Percentiles rank a stretch among this genome's conserved stretches.
These are phyloP conservation scores for Suillus weaverae DNA, from an alignment of 768 basidiomycete genomes.

Conservation along the genomic window DNA sequence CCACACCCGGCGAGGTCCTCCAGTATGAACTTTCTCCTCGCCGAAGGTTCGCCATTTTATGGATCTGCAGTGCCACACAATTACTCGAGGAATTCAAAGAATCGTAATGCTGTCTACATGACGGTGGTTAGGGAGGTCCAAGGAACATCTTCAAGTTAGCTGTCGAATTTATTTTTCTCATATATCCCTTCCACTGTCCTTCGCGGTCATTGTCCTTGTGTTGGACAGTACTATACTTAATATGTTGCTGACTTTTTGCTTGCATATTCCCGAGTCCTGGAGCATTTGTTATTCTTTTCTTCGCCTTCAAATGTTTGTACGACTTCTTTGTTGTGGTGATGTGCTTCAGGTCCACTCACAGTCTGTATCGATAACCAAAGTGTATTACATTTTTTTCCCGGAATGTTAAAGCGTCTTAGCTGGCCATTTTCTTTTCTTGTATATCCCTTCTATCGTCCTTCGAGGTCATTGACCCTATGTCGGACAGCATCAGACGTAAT, in stretches of 20 bases:
- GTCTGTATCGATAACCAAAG: not conserved
- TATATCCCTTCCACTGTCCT: not conserved
- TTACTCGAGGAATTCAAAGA: not conserved
- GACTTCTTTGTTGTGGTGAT: not conserved
- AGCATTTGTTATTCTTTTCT: not conserved
- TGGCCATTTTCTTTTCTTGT: not conserved
- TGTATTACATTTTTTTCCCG: not conserved
- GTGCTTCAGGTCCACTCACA: not conserved
- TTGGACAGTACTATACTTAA: not conserved
- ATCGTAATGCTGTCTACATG: conserved; percentile 40
- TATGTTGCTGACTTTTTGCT: not conserved
- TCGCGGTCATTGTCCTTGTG: not conserved
- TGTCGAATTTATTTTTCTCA: not conserved
- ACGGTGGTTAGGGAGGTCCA: conserved; percentile 43
- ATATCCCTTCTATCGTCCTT: not conserved
- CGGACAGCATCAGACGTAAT: not conserved
- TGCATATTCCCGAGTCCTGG: not conserved
- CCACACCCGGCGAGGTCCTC: conserved; percentile 8
- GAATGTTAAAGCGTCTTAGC: not conserved
- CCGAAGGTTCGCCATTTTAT: conserved; percentile 3
- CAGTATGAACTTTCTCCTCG: conserved; percentile 6
- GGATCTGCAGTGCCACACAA: conserved; percentile 4
- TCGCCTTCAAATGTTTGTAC: not conserved
- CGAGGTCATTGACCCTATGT: not conserved
- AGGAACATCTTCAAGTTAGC: not conserved